A percentile compares a stretch with the other conserved stretches of the same genome.
Conservation (phyloP, 176 grass and related monocot species). For the Zea luxurians region DNA sequence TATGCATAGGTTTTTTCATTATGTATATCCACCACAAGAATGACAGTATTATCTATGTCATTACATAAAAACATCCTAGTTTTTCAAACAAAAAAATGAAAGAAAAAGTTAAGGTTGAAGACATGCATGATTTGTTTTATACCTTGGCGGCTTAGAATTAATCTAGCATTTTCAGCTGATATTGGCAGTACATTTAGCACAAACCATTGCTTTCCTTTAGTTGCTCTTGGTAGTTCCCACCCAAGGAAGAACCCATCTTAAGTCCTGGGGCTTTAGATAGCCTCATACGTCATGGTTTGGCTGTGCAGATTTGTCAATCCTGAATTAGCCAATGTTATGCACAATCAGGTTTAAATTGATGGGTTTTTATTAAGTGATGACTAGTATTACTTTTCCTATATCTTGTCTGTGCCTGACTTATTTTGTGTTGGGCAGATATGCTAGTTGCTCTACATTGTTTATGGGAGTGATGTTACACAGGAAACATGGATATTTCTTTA, state of each 20-base stretch:
- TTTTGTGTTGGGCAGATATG: too few species aligned
- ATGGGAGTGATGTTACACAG: too few species aligned
- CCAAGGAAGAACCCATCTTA: conserved; percentile 36
- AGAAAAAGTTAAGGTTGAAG: not conserved
- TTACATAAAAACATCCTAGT: conserved; percentile 5
- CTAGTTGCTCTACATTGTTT: too few species aligned
- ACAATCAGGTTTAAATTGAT: too few species aligned
- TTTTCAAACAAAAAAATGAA: not conserved
- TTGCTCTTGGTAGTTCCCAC: conserved; percentile 31
- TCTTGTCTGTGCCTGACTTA: too few species aligned
- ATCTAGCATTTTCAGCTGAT: conserved; percentile 82
- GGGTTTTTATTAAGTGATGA: too few species aligned
- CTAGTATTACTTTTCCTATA: too few species aligned
- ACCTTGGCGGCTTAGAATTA: conserved; percentile 68
- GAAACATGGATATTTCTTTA: too few species aligned
- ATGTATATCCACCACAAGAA: not conserved
- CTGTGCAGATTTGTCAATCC: conserved; percentile 57
- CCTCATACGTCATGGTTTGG: conserved; percentile 65
- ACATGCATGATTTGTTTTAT: conserved; percentile 11
- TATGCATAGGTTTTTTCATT: not conserved
- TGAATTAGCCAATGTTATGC: conserved; percentile 47
- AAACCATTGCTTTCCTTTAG: conserved; percentile 37
- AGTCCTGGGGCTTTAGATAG: conserved; percentile 54
- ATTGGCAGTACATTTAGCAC: conserved; percentile 68
- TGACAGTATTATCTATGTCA: not conserved